These are phyloP conservation scores for Citeromyces siamensis DNA, from an alignment of 1,139 yeast genomes.

Conservation along the genomic window DNA sequence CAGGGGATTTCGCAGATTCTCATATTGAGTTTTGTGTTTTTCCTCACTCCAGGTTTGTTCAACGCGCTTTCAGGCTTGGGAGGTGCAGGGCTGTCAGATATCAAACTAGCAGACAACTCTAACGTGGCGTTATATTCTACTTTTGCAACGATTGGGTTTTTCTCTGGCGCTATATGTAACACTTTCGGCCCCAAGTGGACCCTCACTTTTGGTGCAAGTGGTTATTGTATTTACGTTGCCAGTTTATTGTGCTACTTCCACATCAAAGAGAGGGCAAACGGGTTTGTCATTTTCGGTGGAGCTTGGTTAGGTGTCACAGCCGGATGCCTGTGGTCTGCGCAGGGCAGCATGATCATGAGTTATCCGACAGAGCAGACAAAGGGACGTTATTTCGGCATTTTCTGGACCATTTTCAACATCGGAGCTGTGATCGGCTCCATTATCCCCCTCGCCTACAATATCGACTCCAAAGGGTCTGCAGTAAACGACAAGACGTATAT, in stretches of 20 bases:
- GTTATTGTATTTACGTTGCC: slow-evolving; percentile 43
- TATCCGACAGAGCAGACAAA: slow-evolving; percentile 44
- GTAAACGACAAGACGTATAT: slow-evolving; percentile 44
- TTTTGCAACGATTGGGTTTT: slow-evolving; percentile 45
- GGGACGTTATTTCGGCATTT: slow-evolving; percentile 38
- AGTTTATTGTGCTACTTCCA: slow-evolving; percentile 36
- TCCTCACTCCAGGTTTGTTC: slow-evolving; percentile 47
- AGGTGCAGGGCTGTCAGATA: slow-evolving; percentile 28
- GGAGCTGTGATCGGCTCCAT: slow-evolving; percentile 51
- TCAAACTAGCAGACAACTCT: slow-evolving; percentile 34
- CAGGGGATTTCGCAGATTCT: slow-evolving; percentile 31
- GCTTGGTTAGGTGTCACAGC: slow-evolving; percentile 51
- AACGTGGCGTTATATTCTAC: slow-evolving; percentile 40
- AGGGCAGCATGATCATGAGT: slow-evolving; percentile 43
- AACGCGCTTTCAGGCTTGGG: slow-evolving; percentile 47
- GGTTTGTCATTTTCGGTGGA: slow-evolving; percentile 46
- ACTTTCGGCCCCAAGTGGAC: slow-evolving; percentile 34
- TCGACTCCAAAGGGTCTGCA: slow-evolving; percentile 21
- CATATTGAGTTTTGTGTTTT: slow-evolving; percentile 35
- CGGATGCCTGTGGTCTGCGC: slow-evolving; percentile 47
- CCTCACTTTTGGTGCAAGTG: slow-evolving; percentile 40
- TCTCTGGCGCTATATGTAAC: slow-evolving; percentile 49
- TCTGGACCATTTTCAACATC: slow-evolving; percentile 53
- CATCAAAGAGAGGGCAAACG: slow-evolving; percentile 26
- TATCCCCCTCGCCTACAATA: slow-evolving; percentile 40